Base-by-base conservation (phyloP, 139 green algal genomes). In the Chlorella ohadii region DNA sequence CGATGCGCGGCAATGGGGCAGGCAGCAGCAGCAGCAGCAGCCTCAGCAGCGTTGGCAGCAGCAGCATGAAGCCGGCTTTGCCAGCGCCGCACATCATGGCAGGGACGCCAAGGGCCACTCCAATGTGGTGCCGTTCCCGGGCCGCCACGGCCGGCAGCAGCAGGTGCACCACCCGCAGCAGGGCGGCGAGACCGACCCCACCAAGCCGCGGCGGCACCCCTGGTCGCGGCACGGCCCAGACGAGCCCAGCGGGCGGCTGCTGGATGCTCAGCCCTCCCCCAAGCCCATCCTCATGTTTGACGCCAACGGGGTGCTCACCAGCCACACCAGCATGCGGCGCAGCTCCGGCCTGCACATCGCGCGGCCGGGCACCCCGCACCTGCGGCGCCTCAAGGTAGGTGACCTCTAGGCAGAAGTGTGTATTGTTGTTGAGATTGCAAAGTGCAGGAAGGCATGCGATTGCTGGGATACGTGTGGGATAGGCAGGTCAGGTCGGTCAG, bases 331-430 rank as follows among this genome's bases (percentile, higher is more conserved):
- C 39, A 33, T 67, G 20, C 79, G 79, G 33, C 68, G 81, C 25
- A 70, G 65, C 38, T 47, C 75, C 0, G 89, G 89, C 36, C 61
- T 79, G 25, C 91, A 89, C 34, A 33, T 81, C 28, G 74, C 92
- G 47, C 85, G 91, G 13, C 91, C 91, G 5, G 87, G 90, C 41
- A 80, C 87, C 4, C 81, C 90, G n/a, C 87, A 90, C 66, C 78
- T 94, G 64, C 81, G 85, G 57, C 83, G 85, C 20, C 79, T 93
- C 65, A 65, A 84, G 79, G 84, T 89, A 55, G n/a, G n/a, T n/a
- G n/a, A n/a, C n/a, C n/a, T n/a, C n/a, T n/a, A n/a, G n/a, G n/a
- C n/a, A n/a, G n/a, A n/a, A n/a, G n/a, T n/a, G n/a, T n/a, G n/a
- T n/a, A n/a, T n/a, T n/a, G n/a, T n/a, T n/a, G n/a, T n/a, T n/a